Conservation (phyloP, 495 filamentous ascomycete species). For the Schizothecium vesticola region DNA sequence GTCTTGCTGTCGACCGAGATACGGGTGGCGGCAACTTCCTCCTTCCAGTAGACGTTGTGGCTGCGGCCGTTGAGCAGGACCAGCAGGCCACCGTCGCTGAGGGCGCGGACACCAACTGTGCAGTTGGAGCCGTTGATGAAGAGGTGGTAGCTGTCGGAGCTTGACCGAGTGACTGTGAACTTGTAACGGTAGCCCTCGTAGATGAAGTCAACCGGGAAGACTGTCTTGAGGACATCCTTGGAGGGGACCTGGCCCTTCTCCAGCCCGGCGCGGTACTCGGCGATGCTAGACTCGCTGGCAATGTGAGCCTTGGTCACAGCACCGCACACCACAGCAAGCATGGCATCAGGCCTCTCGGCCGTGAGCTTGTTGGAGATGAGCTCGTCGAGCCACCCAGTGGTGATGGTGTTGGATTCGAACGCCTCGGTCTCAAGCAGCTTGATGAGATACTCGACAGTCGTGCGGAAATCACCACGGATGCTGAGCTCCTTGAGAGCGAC, state of each 20-base stretch:
- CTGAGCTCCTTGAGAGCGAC: slow-evolving; percentile 97
- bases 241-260: slow-evolving; percentile 96
- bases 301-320: slow-evolving; percentile 93
- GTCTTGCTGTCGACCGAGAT: slow-evolving; percentile 97
- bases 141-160: slow-evolving; percentile 89
- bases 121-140: slow-evolving; percentile 99
- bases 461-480: slow-evolving; percentile 98
- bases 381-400: slow-evolving; percentile 97
- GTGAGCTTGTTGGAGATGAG: slow-evolving; percentile 97
- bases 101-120: slow-evolving; percentile 83
- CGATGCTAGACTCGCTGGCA: slow-evolving; percentile 79
- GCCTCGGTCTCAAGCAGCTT: slow-evolving; percentile 97
- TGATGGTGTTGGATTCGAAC: slow-evolving; percentile 99
- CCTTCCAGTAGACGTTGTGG: slow-evolving; percentile 99
- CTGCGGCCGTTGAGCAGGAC: slow-evolving; percentile 83
- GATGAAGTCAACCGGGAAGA: slow-evolving; percentile 98
- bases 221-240: slow-evolving; percentile 94
- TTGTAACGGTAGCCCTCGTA: slow-evolving; percentile 96
- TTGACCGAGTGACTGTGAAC: slow-evolving; percentile 93
- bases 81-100: slow-evolving; percentile 92
- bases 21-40: slow-evolving; percentile 92
- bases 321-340: slow-evolving; percentile 85
- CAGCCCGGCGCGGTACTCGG: slow-evolving; percentile 80
- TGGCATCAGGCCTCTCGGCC: slow-evolving; percentile 88
- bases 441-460: slow-evolving; percentile 97